These are phyloP conservation scores for Venturia effusa DNA, from an alignment of 2,329 filamentous ascomycete species.

Conservation along the genomic window DNA sequence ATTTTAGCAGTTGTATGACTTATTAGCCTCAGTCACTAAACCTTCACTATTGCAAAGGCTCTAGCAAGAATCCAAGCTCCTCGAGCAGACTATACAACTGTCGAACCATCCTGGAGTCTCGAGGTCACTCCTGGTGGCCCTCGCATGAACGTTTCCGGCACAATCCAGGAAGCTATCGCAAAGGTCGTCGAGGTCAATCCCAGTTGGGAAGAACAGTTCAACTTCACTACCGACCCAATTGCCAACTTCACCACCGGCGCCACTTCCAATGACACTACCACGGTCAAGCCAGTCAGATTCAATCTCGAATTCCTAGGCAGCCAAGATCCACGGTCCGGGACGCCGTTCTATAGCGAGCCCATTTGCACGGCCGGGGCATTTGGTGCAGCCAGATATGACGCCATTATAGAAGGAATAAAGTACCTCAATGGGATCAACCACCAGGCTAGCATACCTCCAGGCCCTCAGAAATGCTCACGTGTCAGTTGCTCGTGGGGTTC, in stretches of 20 bases:
- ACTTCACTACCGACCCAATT: neutral
- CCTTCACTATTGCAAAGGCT: neutral
- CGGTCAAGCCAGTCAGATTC: no score
- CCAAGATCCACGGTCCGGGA: neutral
- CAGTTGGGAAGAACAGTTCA: neutral
- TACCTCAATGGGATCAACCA: neutral
- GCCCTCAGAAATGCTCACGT: neutral
- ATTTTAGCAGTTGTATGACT: no score
- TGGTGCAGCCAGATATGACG: neutral
- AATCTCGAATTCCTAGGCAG: neutral
- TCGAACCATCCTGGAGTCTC: neutral
- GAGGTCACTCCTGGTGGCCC: neutral
- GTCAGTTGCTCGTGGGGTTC: neutral
- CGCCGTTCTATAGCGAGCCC: neutral
- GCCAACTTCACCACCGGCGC: neutral
- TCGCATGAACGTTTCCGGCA: neutral
- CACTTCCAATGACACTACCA: neutral
- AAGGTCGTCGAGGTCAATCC: neutral
- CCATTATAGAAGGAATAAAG: neutral
- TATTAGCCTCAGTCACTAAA: neutral
- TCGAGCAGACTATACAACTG: neutral
- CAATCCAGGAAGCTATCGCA: neutral
- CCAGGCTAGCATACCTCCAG: neutral
- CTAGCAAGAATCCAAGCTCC: neutral
- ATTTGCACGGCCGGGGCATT: neutral